These are phyloP conservation scores for Hanseniaspora occidentalis DNA, from an alignment of 805 yeast species.

Conservation along the genomic window DNA sequence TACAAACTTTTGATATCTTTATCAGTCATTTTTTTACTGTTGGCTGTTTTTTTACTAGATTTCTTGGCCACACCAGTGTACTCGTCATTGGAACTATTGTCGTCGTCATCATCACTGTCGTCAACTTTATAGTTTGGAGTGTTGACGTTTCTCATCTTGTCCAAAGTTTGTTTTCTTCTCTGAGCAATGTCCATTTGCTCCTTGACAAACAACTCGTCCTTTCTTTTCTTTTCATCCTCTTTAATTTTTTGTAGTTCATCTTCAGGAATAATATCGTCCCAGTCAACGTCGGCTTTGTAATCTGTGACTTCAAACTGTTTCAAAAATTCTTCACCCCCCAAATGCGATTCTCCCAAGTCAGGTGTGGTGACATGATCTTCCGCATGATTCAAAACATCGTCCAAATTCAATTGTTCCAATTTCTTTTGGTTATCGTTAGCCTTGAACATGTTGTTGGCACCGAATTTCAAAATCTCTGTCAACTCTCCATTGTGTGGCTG, in stretches of 20 bases:
- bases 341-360: slow-evolving; percentile 90
- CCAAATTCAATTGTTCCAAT: slow-evolving; percentile 87
- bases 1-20: slow-evolving; percentile 79
- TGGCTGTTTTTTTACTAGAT: slow-evolving; percentile 23
- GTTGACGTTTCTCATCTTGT: slow-evolving; percentile 36
- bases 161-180: slow-evolving; percentile 65
- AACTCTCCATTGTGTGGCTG: slow-evolving; percentile 81
- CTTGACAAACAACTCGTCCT: slow-evolving; percentile 76
- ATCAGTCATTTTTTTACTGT: slow-evolving; percentile 52
- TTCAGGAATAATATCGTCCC: slow-evolving; percentile 98
- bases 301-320: slow-evolving; percentile 97
- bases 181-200: slow-evolving; percentile 83
- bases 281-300: slow-evolving; percentile 93
- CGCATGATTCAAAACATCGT: slow-evolving; percentile 91
- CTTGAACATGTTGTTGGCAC: slow-evolving; percentile 97
- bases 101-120: slow-evolving; percentile 27
- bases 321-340: slow-evolving; percentile 96
- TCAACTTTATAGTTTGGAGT: slow-evolving; percentile 31
- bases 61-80: too few species aligned
- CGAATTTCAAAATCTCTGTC: slow-evolving; percentile 88
- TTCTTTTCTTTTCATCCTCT: slow-evolving; percentile 77
- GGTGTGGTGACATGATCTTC: slow-evolving; percentile 96
- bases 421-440: slow-evolving; percentile 92
- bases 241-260: slow-evolving; percentile 81
- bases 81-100: slow-evolving; percentile 23